Conservation (phyloP, 2,329 filamentous ascomycete species). For the Beauveria rudraprayagi region DNA sequence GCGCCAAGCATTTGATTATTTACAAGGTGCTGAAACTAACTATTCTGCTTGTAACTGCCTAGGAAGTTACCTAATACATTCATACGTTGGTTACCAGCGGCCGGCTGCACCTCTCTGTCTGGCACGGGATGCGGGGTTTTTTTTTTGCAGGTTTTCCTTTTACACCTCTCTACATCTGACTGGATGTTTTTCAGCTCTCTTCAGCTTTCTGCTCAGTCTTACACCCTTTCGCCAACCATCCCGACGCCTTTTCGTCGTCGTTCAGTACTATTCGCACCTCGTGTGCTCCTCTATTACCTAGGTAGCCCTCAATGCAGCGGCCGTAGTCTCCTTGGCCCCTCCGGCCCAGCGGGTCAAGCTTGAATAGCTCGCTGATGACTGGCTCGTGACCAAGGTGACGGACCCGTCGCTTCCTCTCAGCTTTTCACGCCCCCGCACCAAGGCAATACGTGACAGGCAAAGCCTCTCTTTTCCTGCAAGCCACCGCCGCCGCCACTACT, state of each 20-base stretch:
- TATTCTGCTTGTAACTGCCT: neutral
- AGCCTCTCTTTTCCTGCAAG: neutral
- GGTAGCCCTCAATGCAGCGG: neutral
- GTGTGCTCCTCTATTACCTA: neutral
- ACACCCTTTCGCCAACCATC: no score
- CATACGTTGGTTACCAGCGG: neutral
- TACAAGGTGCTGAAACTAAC: neutral
- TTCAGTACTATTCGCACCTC: neutral
- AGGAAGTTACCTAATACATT: neutral
- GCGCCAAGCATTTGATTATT: no score
- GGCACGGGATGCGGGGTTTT: neutral
- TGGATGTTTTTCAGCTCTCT: neutral
- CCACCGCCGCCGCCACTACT: neutral
- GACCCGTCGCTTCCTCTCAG: neutral
- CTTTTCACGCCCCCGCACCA: neutral
- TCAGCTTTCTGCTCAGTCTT: neutral
- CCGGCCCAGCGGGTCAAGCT: neutral
- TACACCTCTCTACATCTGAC: neutral
- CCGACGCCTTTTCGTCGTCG: no score
- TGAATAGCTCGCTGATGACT: conserved; percentile 5
- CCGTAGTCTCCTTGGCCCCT: neutral
- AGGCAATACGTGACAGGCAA: neutral
- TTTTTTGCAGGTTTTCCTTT: neutral
- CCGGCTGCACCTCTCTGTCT: neutral
- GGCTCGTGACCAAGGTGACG: neutral